These are phyloP conservation scores for Epithele typhae DNA, from an alignment of 768 basidiomycete species.

Conservation along the genomic window DNA sequence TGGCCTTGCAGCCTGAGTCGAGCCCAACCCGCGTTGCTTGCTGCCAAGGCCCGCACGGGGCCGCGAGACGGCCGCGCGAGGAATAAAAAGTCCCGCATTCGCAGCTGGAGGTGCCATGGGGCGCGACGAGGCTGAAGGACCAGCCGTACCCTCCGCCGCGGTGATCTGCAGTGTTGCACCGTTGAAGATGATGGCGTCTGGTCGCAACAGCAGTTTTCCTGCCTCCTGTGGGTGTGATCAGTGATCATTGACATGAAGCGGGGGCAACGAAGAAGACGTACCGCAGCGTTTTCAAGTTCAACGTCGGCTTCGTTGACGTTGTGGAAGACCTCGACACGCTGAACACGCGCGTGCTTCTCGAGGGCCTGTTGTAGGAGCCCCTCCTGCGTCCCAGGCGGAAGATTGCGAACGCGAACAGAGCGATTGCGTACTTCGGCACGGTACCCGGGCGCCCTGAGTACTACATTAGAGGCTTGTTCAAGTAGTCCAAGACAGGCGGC, in stretches of 20 bases:
- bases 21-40: conserved; percentile 33
- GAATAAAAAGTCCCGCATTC: conserved; percentile 54
- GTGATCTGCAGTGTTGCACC: conserved; percentile 55
- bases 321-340: conserved; percentile 71
- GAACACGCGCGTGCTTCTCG: conserved; percentile 69
- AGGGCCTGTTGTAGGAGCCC: conserved; percentile 87
- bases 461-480: background rate
- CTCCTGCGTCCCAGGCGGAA: conserved; percentile 80
- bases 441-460: conserved; percentile 22
- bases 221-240: conserved; percentile 55
- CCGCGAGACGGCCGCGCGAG: conserved; percentile 58
- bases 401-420: conserved; percentile 69
- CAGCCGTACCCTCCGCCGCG: conserved; percentile 46
- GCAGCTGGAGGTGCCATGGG: conserved; percentile 30
- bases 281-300: conserved; percentile 63
- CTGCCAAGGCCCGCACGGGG: conserved; percentile 70
- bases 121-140: conserved; percentile 7
- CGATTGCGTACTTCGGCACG: conserved; percentile 58
- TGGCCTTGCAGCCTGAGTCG: background rate
- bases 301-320: conserved; percentile 58
- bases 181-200: conserved; percentile 69
- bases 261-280: conserved; percentile 29
- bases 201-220: conserved; percentile 67
- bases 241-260: background rate
- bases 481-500: background rate